phyloP scores from a whole-genome alignment of 768 basidiomycete species.

The Tylopilus vinaceipallidus region DNA sequence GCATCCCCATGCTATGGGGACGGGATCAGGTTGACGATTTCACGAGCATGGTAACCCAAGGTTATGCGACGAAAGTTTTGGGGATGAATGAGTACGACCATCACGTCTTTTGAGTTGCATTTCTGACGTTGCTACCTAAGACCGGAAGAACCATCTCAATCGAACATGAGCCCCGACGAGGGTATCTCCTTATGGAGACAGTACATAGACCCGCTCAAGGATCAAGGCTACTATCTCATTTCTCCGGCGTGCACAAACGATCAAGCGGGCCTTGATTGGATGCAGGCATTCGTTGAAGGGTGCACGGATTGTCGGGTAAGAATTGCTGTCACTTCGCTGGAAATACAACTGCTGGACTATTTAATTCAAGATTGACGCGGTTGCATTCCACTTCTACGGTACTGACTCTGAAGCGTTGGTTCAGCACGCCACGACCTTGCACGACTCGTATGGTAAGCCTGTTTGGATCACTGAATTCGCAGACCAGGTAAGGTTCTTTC shows the following conservation, averaged over 20 bases:
- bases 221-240: conserved; percentile 54
- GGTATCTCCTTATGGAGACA: conserved; percentile 57
- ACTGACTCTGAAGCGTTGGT: conserved; percentile 49
- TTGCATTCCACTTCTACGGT: conserved; percentile 78
- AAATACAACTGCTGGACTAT: background rate
- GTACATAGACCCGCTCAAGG: conserved; percentile 57
- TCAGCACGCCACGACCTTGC: conserved; percentile 46
- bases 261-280: conserved; percentile 60
- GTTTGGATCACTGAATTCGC: conserved; percentile 75
- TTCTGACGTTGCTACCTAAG: conserved; percentile 43
- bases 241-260: conserved; percentile 70
- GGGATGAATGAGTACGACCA: conserved; percentile 73
- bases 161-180: conserved; percentile 51
- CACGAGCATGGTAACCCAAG: conserved; percentile 39
- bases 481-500: conserved; percentile 47
- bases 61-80: conserved; percentile 50
- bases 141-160: conserved; percentile 63
- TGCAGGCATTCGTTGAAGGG: conserved; percentile 50
- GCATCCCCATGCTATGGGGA: conserved; percentile 73
- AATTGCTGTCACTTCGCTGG: background rate
- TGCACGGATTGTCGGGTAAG: conserved; percentile 57
- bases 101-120: background rate
- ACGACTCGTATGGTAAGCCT: conserved; percentile 42
- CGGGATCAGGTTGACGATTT: conserved; percentile 41
- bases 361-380: conserved; percentile 47